Percentiles rank a stretch among this genome's conserved stretches.
Evolutionary conservation across 2,329 filamentous ascomycete species (phyloP).

Genomic region (Botrytis elliptica): DNA sequence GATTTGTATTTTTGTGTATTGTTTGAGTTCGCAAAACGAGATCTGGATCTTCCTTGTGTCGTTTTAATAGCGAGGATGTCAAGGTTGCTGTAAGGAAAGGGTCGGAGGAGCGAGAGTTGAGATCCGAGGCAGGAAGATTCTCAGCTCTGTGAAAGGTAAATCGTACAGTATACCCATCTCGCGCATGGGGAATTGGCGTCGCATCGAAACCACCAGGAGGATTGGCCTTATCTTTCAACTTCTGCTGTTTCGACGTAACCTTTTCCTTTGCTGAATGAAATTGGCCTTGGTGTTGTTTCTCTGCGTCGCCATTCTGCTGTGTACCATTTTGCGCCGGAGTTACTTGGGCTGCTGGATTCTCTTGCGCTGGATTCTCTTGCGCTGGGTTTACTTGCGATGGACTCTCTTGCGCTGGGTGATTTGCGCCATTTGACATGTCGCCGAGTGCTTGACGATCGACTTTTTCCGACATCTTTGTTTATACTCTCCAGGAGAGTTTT

Average conservation of each 20-base stretch:
- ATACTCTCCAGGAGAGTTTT: not conserved
- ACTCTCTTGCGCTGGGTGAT: not conserved
- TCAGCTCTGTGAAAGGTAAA: constrained; percentile 79
- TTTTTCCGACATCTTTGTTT: constrained; percentile 14
- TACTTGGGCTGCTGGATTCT: not conserved
- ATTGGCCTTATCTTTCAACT: constrained; percentile 36
- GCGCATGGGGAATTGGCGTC: constrained; percentile 72
- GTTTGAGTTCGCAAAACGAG: constrained; percentile 75
- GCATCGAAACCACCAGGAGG: constrained; percentile 69
- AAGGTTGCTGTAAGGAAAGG: constrained; percentile 80
- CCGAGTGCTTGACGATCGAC: constrained; percentile 7
- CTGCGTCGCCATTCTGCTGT: not conserved
- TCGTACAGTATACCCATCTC: constrained; percentile 78
- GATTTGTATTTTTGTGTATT: constrained; percentile 67
- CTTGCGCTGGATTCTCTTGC: not conserved
- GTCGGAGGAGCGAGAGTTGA: constrained; percentile 75
- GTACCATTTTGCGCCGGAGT: not conserved
- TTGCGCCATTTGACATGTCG: not conserved
- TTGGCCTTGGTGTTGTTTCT: constrained; percentile 17
- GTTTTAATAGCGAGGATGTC: constrained; percentile 60
- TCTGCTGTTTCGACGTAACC: constrained; percentile 36
- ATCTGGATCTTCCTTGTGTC: constrained; percentile 83
- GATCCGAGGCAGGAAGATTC: constrained; percentile 80
- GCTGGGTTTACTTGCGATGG: not conserved
- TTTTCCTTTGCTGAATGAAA: constrained; percentile 35